These are phyloP conservation scores for Hymenoscyphus fructigenus DNA, from an alignment of 2,329 filamentous ascomycete genomes.

Conservation along the genomic window DNA sequence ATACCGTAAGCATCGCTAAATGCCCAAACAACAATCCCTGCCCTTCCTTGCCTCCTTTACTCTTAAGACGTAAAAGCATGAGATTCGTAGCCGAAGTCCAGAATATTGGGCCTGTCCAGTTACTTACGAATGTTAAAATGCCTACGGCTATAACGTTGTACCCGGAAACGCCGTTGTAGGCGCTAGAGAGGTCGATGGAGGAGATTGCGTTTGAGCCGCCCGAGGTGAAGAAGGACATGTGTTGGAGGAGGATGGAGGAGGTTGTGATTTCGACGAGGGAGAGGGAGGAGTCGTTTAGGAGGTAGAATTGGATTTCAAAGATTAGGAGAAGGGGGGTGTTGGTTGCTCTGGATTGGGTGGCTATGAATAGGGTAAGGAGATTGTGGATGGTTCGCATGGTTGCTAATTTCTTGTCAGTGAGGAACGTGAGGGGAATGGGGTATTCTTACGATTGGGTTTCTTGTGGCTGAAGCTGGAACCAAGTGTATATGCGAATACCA, in stretches of 20 bases:
- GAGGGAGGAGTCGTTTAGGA: conserved; percentile 49
- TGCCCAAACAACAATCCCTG: conserved; percentile 44
- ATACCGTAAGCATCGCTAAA: conserved; percentile 66
- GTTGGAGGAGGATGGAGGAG: conserved; percentile 73
- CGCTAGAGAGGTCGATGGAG: conserved; percentile 89
- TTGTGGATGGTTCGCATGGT: conserved; percentile 57
- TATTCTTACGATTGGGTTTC: conserved; percentile 26
- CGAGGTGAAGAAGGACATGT: conserved; percentile 83
- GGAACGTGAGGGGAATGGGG: not conserved
- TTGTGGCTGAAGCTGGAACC: conserved; percentile 45
- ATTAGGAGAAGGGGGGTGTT: conserved; percentile 85
- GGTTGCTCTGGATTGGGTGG: conserved; percentile 81
- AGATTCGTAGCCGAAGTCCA: conserved; percentile 70
- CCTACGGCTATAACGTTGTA: conserved; percentile 85
- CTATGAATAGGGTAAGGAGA: conserved; percentile 72
- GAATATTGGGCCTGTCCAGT: conserved; percentile 90
- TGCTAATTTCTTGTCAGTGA: conserved; percentile 22
- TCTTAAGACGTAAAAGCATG: conserved; percentile 48
- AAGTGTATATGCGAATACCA: conserved; percentile 38
- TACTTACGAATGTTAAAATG: conserved; percentile 78
- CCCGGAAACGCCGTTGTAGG: conserved; percentile 84
- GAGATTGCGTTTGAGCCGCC: conserved; percentile 94
- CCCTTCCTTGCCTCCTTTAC: conserved; percentile 12
- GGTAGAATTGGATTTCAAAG: conserved; percentile 62
- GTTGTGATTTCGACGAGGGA: conserved; percentile 61